Conservation (phyloP, 805 yeast genomes). For the Yarrowia sp. region DNA sequence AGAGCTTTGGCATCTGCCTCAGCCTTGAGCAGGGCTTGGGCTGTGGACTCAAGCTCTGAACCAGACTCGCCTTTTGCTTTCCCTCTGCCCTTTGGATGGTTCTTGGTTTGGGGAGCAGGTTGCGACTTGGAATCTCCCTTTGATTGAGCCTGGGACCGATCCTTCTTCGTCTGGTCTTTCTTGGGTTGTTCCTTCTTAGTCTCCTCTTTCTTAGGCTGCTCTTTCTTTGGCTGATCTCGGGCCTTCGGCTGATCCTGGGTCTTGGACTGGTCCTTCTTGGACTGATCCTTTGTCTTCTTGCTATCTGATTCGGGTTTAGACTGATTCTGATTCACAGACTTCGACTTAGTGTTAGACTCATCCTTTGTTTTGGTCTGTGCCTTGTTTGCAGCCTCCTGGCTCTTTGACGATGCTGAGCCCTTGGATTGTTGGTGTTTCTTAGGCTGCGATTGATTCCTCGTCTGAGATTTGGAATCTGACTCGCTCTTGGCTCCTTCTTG, state of each 20-base stretch:
- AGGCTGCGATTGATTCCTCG: neutral
- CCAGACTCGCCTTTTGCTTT: neutral
- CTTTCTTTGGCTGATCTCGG: neutral
- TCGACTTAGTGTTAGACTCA: neutral
- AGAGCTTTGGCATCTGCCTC: neutral
- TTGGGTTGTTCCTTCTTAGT: no score
- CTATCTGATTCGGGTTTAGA: neutral
- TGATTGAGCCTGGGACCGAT: neutral
- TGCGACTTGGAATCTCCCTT: neutral
- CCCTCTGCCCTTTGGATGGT: no score
- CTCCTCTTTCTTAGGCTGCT: no score
- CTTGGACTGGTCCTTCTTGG: neutral
- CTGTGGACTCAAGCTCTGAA: neutral
- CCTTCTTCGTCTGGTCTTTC: neutral
- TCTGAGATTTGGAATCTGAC: neutral
- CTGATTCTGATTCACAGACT: neutral
- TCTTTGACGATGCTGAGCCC: no score
- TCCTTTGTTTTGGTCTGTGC: no score
- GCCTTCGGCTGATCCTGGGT: neutral
- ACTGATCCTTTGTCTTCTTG: neutral
- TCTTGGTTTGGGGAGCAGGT: neutral
- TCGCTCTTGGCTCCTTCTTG: neutral
- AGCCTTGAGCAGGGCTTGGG: neutral
- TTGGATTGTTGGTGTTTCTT: neutral
- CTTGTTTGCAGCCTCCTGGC: no score